Evolutionary conservation across 2,329 filamentous ascomycete genomes (phyloP), one percentile per base, ranked within the genome.

Genomic region (Beauveria brongniartii): DNA sequence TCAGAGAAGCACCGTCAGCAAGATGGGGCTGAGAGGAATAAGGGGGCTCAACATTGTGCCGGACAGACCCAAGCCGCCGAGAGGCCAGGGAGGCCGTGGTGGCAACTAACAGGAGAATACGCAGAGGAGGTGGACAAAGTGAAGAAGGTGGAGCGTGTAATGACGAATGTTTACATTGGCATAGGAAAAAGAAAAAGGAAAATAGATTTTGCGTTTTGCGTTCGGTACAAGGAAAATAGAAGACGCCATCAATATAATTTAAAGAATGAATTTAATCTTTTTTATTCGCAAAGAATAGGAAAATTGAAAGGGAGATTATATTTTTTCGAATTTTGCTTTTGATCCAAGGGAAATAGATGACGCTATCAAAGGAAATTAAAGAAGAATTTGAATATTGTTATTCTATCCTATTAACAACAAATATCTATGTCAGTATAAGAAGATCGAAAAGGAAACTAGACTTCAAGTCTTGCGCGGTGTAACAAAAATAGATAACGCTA

Each of bases 21-120:
- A 85, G 75, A 85, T 85, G 82, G 82, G 82, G 0, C 67, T 86
- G 53, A 78, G 77, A 63, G 81, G 81, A 9, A 75, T 78, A 1
- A 73, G 69, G 41, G 83, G 83, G 0, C 67, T 85, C 14, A 74
- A 73, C 5, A 68, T 80, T 18, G 73, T 79, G 12, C 74, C 79
- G 1, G 76, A 80, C 59, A 70, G 72, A 24, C 77, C 77, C 3
- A 71, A 66, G 64, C 58, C 62, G 18, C 59, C 64, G 6, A 62
- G 63, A 24, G 64, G 64, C 47, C 58, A 59, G n/a, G 63, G 68
- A 8, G 67, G 60, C 8, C 46, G 54, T 4, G 66, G 70, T 2
- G 67, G 69, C 8, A 63, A 64, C 4, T 65, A 53, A 41, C 26
- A 7, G 3, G n/a, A 4, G 4, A 14, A n/a, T 10, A 30, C 1